Evolutionary conservation across 2,329 filamentous ascomycete species (phyloP), one percentile per base, ranked within the genome.

Genomic region (Colletotrichum echinochloae): DNA sequence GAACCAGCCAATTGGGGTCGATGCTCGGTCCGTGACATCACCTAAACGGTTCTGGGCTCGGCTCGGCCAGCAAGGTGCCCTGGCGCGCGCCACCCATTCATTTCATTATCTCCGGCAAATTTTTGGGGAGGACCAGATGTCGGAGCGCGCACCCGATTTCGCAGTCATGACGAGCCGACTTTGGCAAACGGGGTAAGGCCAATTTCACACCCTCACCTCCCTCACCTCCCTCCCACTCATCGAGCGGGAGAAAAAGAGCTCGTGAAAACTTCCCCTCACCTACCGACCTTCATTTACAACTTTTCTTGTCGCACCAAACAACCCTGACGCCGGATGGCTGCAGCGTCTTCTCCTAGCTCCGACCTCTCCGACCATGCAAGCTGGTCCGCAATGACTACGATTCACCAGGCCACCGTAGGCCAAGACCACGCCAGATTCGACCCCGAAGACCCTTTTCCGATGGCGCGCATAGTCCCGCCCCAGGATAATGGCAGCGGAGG

Each of bases 381-480:
- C 54, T 70, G 41, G 60, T 44, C 66, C 57, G 65, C 66, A 48
- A 72, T 73, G 70, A 72, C 57, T 59, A 48, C 70, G 20, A 64
- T 61, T 33, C 51, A 66, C 52, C 54, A 65, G 52, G 62, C 66
- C 46, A 52, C 70, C 55, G 48, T 44, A 48, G 70, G 73, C 52
- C 77, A 78, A 49, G 75, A 76, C 66, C 73, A 78, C 73, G 77
- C 78, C 59, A 74, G 75, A 74, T 71, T 78, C 70, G 74, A 74
- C 35, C 73, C 75, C 44, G 74, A 74, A 59, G 76, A 79, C 72
- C 75, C 78, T 28, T 76, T 76, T 39, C 74, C 74, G 30, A 75
- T 80, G 72, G 73, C 78, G 51, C 75, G 75, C 54, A 75, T 79
- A 66, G 70, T 75, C 59, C 74, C 76, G 54, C 54, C 72, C 16